Evolutionary conservation across 2,329 filamentous ascomycete genomes (phyloP), one percentile per base, ranked within the genome.

Genomic region (Aspergillus puulaauensis): DNA sequence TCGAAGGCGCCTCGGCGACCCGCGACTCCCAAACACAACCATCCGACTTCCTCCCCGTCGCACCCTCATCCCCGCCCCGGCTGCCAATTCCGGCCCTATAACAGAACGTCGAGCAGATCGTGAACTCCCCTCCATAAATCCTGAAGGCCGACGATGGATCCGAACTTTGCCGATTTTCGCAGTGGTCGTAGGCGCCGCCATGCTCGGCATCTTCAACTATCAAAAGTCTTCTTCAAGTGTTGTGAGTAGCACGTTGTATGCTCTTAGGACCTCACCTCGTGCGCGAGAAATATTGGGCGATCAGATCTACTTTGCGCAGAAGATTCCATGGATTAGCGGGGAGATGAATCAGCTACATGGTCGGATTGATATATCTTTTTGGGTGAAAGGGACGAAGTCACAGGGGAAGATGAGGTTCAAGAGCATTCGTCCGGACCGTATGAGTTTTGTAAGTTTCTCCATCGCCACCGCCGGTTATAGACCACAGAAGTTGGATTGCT

Each of bases 141-240:
- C 64, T n/a, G 65, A 70, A 49, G 84, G 85, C 71, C 81, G 82
- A 41, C 31, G 31, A 65, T 93, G 90, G 89, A 72, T 82, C 55
- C 84, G 84, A 66, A 91, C 91, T 1, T 76, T 96, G 35, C 93
- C 93, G 54, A 79, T 96, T 72, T 98, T 98, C 82, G 73, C 89
- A 53, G 75, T 84, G 62, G 80, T 91, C 62, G 86, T 96, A 66
- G 83, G 85, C 49, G 81, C 83, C 55, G 89, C 88, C 64, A 87
- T 88, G 64, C 79, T 96, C 59, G 91, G 89, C 66, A 97, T 99
- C 76, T 98, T 99, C 89, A 99, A 99, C 83, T 98, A 99, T 84
- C 93, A 99, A 75, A 97, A 97, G 76, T 86, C 88, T 57, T 91
- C 90, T n/a, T 91, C 87, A 24, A 90, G 90, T 54, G 85, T 93